Evolutionary conservation across 257 asterid species (phyloP), one percentile per base, ranked within the genome.

Genomic region (Gardenia jasminoides): DNA sequence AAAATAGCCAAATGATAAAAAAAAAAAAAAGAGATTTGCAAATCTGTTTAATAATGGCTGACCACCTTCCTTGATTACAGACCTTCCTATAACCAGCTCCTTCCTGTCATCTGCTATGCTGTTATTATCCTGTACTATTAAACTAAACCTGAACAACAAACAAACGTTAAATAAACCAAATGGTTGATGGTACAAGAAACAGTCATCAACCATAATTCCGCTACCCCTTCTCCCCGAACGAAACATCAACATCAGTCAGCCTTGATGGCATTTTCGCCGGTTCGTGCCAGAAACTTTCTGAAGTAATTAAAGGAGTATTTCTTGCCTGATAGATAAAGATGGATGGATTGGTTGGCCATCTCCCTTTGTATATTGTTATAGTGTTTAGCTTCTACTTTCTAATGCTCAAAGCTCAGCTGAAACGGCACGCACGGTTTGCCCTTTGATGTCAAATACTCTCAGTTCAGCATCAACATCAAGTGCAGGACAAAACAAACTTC

Each of bases 391-490:
- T n/a, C 67, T 66, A 31, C 54, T 52, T 52, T 64, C 50, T 17
- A 70, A 22, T 67, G 22, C 30, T 39, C 66, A 50, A 66, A 66
- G 77, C 84, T 75, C 76, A 78, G 79, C 84, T 75, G 82, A 75
- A 76, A 84, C 84, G 87, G 83, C 83, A 85, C 88, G 84, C 82
- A 83, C 71, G 75, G 58, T 77, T 58, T 54, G 50, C 59, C 74
- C 33, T 61, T 50, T 26, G 50, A 30, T 71, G 30, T 46, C 24
- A 41, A 48, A 1, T 0, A 36, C 48, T 26, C 28, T 59, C 52
- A 44, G 67, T 54, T 85, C 86, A 75, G 75, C 88, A 72, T 88
- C 92, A 75, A 77, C 88, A 72, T 88, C 92, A 86, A 74, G 33
- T 62, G 80, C 81, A 79, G 39, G 24, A 46, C 8, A 22, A 78